Evolutionary conservation across 768 basidiomycete genomes (phyloP).

Genomic region (Pisolithus marmoratus): DNA sequence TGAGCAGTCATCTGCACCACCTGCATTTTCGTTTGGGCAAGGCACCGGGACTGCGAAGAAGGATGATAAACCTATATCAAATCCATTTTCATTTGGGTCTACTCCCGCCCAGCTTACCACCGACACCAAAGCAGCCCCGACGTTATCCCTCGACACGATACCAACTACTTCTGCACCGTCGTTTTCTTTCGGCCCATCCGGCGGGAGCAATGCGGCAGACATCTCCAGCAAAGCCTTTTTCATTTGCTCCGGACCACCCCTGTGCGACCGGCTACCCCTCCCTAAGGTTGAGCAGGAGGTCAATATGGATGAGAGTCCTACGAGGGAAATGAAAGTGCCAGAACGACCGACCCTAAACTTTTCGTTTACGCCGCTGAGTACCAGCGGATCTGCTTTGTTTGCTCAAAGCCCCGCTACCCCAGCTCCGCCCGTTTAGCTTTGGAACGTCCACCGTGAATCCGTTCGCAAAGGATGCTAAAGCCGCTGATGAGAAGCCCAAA

Average conservation of each 20-base stretch:
- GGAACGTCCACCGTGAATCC: constrained; percentile 34
- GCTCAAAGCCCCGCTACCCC: constrained; percentile 29
- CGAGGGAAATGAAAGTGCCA: constrained; percentile 48
- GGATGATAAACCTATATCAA: constrained; percentile 18
- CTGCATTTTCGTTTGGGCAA: constrained; percentile 42
- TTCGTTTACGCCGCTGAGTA: constrained; percentile 37
- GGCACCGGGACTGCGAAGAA: constrained; percentile 16
- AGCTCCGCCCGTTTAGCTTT: constrained; percentile 31
- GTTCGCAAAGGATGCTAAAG: constrained; percentile 46
- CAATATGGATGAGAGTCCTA: constrained; percentile 80
- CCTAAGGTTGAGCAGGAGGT: constrained; percentile 62
- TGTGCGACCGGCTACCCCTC: constrained; percentile 58
- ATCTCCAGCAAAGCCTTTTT: constrained; percentile 47
- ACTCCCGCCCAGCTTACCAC: constrained; percentile 30
- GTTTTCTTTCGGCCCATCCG: constrained; percentile 47
- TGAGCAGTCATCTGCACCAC: constrained; percentile 11
- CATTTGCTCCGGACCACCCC: constrained; percentile 42
- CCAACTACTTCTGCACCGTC: constrained; percentile 24
- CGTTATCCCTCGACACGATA: constrained; percentile 41
- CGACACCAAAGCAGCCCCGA: constrained; percentile 31
- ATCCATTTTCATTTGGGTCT: constrained; percentile 20
- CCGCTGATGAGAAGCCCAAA: constrained; percentile 36
- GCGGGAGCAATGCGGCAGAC: constrained; percentile 32
- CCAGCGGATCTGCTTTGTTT: constrained; percentile 30
- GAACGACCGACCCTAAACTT: constrained; percentile 42